Evolutionary conservation across 1,284 basidiomycete species (phyloP).

Genomic region (Austroboletus olivaceoglutinosus): DNA sequence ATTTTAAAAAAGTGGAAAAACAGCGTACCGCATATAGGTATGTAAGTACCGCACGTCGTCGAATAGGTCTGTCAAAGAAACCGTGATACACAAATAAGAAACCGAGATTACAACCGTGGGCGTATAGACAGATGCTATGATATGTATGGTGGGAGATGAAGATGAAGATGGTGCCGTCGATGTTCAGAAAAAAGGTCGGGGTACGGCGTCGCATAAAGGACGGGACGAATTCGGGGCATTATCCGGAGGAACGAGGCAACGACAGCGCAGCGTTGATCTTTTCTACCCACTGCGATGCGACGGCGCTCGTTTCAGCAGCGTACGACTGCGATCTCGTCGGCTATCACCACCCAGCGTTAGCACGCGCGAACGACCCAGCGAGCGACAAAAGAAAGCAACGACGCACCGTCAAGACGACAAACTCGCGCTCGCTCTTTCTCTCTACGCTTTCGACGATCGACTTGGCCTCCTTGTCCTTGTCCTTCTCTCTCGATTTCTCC

Average conservation of each 20-base stretch:
- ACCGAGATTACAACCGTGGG: not conserved
- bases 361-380: not conserved
- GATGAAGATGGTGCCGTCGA: not conserved
- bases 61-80: not conserved
- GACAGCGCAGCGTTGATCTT: constrained; percentile 40
- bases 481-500: constrained; percentile 40
- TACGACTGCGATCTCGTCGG: constrained; percentile 54
- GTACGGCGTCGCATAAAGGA: not conserved
- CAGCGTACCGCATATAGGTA: not conserved
- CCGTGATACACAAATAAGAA: not conserved
- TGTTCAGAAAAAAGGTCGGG: not conserved
- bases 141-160: not conserved
- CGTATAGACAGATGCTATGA: constrained; percentile 1
- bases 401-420: constrained; percentile 61
- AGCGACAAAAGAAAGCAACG: not conserved
- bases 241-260: constrained; percentile 5
- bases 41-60: constrained; percentile 1
- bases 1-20: too few relatives aligned
- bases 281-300: constrained; percentile 48
- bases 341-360: constrained; percentile 31
- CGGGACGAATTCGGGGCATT: not conserved
- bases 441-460: constrained; percentile 48
- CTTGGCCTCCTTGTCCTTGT: constrained; percentile 40
- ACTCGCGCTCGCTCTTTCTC: constrained; percentile 55
- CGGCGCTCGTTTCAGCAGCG: constrained; percentile 41